Conservation (phyloP, 2,329 filamentous ascomycete genomes). For the Septoria petroselini region DNA sequence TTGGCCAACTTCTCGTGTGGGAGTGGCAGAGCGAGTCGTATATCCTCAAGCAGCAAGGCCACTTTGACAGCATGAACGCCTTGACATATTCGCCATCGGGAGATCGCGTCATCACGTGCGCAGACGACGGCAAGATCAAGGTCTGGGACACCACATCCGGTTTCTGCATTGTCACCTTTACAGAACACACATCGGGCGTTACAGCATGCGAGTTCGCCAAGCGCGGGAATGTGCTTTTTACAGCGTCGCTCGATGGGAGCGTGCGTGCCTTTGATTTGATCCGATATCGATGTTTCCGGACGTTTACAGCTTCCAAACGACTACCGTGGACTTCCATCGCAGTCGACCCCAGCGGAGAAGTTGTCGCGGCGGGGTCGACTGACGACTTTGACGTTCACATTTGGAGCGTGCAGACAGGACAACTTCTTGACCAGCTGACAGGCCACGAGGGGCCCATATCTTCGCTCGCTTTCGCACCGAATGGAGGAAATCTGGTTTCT, state of each 20-base stretch:
- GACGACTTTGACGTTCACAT: slow-evolving; percentile 98
- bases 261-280: slow-evolving; percentile 95
- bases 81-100: slow-evolving; percentile 92
- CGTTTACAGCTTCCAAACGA: slow-evolving; percentile 88
- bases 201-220: slow-evolving; percentile 94
- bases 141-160: slow-evolving; percentile 96
- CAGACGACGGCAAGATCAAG: slow-evolving; percentile 97
- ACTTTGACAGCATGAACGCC: slow-evolving; percentile 93
- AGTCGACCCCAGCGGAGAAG: slow-evolving; percentile 94
- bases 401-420: slow-evolving; percentile 97
- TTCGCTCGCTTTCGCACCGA: slow-evolving; percentile 80
- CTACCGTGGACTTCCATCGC: slow-evolving; percentile 91
- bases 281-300: slow-evolving; percentile 93
- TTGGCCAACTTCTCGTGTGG: slow-evolving; percentile 96
- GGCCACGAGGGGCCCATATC: slow-evolving; percentile 95
- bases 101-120: slow-evolving; percentile 85
- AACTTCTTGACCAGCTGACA: slow-evolving; percentile 82
- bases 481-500: slow-evolving; percentile 78
- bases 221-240: slow-evolving; percentile 93
- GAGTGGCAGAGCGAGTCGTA: slow-evolving; percentile 99
- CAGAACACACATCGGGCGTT: slow-evolving; percentile 90
- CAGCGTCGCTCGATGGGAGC: slow-evolving; percentile 89
- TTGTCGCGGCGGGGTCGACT: slow-evolving; percentile 89
- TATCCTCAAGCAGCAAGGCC: slow-evolving; percentile 95
- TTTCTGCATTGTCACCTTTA: slow-evolving; percentile 97